A percentile compares a stretch with the other conserved stretches of the same genome.
phyloP scores from a whole-genome alignment of 495 filamentous ascomycete genomes.

The Penicillium cataractarum region DNA sequence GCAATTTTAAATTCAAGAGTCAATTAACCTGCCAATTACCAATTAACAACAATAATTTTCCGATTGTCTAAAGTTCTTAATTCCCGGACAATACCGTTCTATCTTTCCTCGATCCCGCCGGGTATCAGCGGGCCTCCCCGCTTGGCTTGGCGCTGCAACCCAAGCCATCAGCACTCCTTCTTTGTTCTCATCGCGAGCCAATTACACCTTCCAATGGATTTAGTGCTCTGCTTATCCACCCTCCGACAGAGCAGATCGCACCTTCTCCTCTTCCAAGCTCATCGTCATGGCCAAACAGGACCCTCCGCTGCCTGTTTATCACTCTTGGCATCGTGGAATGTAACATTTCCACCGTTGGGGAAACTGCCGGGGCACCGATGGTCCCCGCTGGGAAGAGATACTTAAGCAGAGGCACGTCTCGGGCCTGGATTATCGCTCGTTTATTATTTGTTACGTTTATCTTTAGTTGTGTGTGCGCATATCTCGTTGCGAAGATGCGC shows the following conservation, averaged over 20 bases:
- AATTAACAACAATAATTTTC: background rate
- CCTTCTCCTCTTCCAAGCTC: background rate
- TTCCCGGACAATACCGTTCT: background rate
- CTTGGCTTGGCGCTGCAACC: slow-evolving; percentile 37
- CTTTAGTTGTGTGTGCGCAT: slow-evolving; percentile 6
- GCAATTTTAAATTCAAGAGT: background rate
- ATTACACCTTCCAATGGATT: background rate
- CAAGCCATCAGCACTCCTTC: slow-evolving; percentile 16
- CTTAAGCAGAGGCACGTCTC: slow-evolving; percentile 9
- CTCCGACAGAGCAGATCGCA: background rate
- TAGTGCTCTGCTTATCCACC: slow-evolving; percentile 10
- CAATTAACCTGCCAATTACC: background rate
- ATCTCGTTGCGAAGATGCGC: slow-evolving; percentile 22
- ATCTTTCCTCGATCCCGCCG: background rate
- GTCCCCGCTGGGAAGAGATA: slow-evolving; percentile 1
- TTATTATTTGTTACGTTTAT: slow-evolving; percentile 9
- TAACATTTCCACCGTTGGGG: slow-evolving; percentile 29
- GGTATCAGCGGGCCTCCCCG: slow-evolving; percentile 20
- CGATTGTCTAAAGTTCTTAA: background rate
- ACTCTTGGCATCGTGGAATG: slow-evolving; percentile 30
- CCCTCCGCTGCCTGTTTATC: slow-evolving; percentile 19
- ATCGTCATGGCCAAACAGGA: slow-evolving; percentile 6
- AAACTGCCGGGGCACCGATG: slow-evolving; percentile 13
- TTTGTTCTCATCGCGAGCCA: background rate
- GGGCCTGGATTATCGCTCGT: background rate